These are phyloP conservation scores for Malassezia sympodialis DNA, from an alignment of 1,284 basidiomycete genomes.

Conservation along the genomic window DNA sequence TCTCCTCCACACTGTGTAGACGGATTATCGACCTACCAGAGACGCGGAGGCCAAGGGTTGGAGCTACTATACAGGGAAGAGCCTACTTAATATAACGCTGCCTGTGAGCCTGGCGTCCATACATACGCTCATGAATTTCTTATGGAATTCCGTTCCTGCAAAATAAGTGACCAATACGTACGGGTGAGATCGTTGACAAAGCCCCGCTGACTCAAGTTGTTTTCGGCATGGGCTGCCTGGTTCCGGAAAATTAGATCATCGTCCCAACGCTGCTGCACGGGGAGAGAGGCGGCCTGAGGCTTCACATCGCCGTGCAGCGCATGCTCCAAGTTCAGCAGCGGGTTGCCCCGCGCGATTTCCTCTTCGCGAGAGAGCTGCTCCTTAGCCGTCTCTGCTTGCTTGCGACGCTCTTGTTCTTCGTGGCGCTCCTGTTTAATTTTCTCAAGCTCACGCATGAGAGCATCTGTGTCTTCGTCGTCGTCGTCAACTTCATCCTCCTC, in stretches of 20 bases:
- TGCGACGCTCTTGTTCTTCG: conserved; percentile 23
- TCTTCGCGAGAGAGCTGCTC: conserved; percentile 24
- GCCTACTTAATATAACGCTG: conserved; percentile 32
- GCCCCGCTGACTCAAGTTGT: conserved; percentile 11
- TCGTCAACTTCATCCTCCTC: conserved; percentile 16
- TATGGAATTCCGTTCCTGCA: conserved; percentile 39
- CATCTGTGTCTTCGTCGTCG: conserved; percentile 28
- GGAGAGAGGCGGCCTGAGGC: neutral
- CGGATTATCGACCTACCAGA: neutral
- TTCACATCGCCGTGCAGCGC: conserved; percentile 15
- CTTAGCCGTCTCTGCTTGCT: conserved; percentile 6
- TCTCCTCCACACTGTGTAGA: neutral
- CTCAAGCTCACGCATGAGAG: conserved; percentile 34
- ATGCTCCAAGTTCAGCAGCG: conserved; percentile 37
- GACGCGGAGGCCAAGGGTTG: neutral
- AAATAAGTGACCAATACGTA: conserved; percentile 9
- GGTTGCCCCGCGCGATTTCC: conserved; percentile 42
- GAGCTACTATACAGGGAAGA: neutral
- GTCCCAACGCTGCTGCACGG: conserved; percentile 34
- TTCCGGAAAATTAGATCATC: conserved; percentile 48
- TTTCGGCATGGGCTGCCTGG: conserved; percentile 27
- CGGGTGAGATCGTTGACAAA: conserved; percentile 45
- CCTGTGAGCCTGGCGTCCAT: neutral
- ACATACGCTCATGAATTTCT: conserved; percentile 37
- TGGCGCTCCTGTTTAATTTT: conserved; percentile 40